Evolutionary conservation across 352 stramenopile genomes (phyloP), one percentile per base, ranked within the genome.

Genomic region (Blastocystis sp.): DNA sequence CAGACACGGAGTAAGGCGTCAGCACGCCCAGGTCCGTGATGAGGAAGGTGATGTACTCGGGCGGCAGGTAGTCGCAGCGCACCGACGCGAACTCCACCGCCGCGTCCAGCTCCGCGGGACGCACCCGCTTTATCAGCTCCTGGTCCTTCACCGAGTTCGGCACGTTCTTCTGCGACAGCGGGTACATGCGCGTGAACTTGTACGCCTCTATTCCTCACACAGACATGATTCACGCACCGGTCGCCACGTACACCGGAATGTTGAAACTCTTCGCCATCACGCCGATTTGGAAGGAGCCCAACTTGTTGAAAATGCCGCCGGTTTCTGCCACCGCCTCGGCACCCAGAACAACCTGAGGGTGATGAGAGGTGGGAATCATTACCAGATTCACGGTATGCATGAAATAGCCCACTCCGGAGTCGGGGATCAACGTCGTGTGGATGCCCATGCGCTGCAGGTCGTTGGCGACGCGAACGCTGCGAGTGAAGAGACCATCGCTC

Each of bases 151-250:
- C 54, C 14, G 57, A 40, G 19, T 69, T 59, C 10, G 74, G 60
- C 24, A 84, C 54, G n/a, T 59, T 84, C 45, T 84, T 84, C 54
- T 84, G 74, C 38, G 28, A 69, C 42, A 84, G 54, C 2, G 74
- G 74, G 48, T 84, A 84, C 34, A 84, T 84, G 14, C 74, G 74
- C 10, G 74, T 64, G 74, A 84, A 84, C 66, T 84, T 84, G n/a
- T 84, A 70, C 19, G 74, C 45, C 45, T 84, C 74, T 64, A 68
- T 34, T 17, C 6, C 11, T 42, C 34, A 76, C 24, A 11, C 42
- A 19, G 19, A 21, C 24, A 21, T 34, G 6, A n/a, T 6, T 10
- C 24, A 57, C 21, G 9, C 48, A 82, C 74, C 74, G 6, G 74
- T 54, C 24, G 78, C 78, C 19, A 88, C 66, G 34, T 88, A 88